These are phyloP conservation scores for Hymenoscyphus fructigenus DNA, from an alignment of 2,329 filamentous ascomycete species.

Conservation along the genomic window DNA sequence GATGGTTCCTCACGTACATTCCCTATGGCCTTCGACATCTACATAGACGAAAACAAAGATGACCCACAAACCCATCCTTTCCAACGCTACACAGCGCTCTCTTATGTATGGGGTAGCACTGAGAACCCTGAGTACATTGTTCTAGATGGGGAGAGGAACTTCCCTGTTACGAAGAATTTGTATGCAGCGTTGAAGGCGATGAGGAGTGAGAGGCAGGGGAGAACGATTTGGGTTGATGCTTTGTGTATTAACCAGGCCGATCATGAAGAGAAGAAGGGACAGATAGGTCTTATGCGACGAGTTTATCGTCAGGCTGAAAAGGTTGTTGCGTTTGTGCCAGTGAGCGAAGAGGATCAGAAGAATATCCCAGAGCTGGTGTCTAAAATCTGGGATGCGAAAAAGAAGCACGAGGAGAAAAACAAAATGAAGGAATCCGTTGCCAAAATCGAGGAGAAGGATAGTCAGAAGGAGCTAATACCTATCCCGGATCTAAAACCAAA, in stretches of 20 bases:
- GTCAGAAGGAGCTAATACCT: neutral
- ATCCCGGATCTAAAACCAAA: neutral
- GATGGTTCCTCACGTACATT: neutral
- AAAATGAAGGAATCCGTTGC: neutral
- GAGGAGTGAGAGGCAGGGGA: neutral
- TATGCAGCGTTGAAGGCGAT: neutral
- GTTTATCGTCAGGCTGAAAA: neutral
- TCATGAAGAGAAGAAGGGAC: neutral
- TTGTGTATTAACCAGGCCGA: conserved; percentile 6
- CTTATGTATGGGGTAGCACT: conserved; percentile 1
- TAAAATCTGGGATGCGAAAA: neutral
- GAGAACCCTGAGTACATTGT: neutral
- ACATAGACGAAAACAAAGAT: neutral
- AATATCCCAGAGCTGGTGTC: neutral
- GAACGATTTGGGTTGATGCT: conserved; percentile 4
- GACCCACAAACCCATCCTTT: neutral
- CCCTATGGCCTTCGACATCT: neutral
- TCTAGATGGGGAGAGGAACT: neutral
- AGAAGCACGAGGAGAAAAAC: neutral
- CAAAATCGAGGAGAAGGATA: neutral
- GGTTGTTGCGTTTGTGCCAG: neutral
- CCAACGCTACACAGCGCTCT: neutral
- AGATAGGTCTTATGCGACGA: neutral
- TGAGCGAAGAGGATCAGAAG: neutral
- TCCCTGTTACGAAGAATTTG: neutral